These are phyloP conservation scores for Vanderwaltozyma verrucispora DNA, from an alignment of 805 yeast species.

Conservation along the genomic window DNA sequence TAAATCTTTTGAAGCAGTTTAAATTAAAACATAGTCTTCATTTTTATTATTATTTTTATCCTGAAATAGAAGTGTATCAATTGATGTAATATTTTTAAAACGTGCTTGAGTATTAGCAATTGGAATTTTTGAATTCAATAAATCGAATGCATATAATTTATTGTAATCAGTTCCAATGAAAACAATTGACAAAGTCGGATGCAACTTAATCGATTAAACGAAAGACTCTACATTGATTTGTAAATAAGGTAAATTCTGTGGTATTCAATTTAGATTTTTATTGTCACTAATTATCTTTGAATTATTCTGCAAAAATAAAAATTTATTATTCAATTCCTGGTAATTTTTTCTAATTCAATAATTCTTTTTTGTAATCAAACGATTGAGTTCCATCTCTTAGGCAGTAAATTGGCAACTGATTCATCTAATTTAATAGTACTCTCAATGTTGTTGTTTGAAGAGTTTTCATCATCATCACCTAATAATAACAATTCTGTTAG, in stretches of 20 bases:
- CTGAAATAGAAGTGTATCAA: conserved; percentile 7
- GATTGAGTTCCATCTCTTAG: conserved; percentile 76
- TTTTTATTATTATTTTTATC: conserved; percentile 8
- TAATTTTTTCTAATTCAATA: conserved; percentile 55
- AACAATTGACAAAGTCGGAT: conserved; percentile 60
- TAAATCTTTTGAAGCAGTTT: conserved; percentile 41
- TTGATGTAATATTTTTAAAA: conserved; percentile 46
- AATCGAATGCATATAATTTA: conserved; percentile 60
- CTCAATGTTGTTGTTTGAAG: too few species aligned
- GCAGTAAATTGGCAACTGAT: conserved; percentile 7
- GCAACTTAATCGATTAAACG: conserved; percentile 55
- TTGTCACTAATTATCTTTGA: conserved; percentile 11
- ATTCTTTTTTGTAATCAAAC: conserved; percentile 66
- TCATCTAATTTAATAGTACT: conserved; percentile 1
- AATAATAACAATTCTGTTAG: too few species aligned
- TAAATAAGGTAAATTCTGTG: conserved; percentile 35
- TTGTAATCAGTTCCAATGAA: conserved; percentile 69
- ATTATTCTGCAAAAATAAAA: conserved; percentile 19
- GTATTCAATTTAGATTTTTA: conserved; percentile 45
- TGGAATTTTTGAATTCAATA: conserved; percentile 48
- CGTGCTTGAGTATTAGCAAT: conserved; percentile 63
- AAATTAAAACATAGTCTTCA: conserved; percentile 24
- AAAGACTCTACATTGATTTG: conserved; percentile 49
- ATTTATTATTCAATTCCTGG: conserved; percentile 36
- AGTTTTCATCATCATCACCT: too few species aligned